Evolutionary conservation across 805 yeast genomes (phyloP).

Genomic region (Yarrowia keelungensis): DNA sequence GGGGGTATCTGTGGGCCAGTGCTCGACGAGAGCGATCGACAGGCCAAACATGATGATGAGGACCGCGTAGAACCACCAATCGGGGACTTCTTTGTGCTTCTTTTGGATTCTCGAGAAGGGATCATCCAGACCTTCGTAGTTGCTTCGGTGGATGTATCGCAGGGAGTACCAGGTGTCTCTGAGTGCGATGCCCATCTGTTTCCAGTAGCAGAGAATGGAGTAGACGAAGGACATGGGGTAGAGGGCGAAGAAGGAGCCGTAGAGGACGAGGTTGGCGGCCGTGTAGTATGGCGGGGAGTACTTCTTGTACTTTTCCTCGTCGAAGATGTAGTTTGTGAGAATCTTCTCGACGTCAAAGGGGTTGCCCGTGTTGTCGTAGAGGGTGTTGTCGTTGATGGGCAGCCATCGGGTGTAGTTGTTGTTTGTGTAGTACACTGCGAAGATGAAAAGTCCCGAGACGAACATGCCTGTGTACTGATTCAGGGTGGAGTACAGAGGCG

Average conservation of each 20-base stretch:
- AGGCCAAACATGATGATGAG: conserved; percentile 3
- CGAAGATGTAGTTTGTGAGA: conserved; percentile 51
- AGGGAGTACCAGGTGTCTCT: neutral
- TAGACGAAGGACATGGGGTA: conserved; percentile 19
- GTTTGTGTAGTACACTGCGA: conserved; percentile 42
- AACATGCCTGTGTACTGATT: conserved; percentile 39
- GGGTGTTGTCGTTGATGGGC: conserved; percentile 61
- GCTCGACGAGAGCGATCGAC: conserved; percentile 12
- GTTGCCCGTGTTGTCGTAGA: conserved; percentile 61
- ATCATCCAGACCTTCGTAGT: conserved; percentile 15
- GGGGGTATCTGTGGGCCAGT: conserved; percentile 11
- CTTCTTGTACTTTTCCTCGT: conserved; percentile 56
- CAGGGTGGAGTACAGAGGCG: conserved; percentile 40
- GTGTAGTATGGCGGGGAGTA: conserved; percentile 72
- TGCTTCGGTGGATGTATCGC: neutral
- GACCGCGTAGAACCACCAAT: conserved; percentile 14
- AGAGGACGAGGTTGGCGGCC: conserved; percentile 55
- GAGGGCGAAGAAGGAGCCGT: conserved; percentile 48
- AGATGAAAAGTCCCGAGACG: conserved; percentile 54
- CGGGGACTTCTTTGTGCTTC: conserved; percentile 18
- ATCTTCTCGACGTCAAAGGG: conserved; percentile 57
- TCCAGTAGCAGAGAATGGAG: conserved; percentile 5
- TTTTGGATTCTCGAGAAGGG: conserved; percentile 12
- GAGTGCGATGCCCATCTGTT: neutral
- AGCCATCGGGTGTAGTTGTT: conserved; percentile 58